phyloP scores from a whole-genome alignment of 495 filamentous ascomycete genomes.

The Mytilinidion resinicola region DNA sequence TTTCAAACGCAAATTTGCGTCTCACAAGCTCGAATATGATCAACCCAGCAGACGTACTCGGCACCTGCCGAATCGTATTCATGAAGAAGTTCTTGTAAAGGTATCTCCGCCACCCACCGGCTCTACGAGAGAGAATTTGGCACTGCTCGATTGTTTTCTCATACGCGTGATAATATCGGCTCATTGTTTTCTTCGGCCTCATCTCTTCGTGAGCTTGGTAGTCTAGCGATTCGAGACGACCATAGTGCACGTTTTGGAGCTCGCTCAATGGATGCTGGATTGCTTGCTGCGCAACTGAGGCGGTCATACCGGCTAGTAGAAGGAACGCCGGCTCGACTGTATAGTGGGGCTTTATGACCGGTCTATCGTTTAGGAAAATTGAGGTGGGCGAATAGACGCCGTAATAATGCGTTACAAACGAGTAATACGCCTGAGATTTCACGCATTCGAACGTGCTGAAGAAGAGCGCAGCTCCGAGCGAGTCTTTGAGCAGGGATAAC shows the following conservation, averaged over 20 bases:
- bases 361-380: conserved; percentile 32
- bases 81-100: conserved; percentile 70
- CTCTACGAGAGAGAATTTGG: conserved; percentile 51
- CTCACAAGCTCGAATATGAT: conserved; percentile 86
- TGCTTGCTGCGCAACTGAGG: conserved; percentile 67
- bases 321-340: conserved; percentile 77
- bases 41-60: conserved; percentile 80
- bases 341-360: conserved; percentile 74
- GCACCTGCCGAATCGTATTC: conserved; percentile 72
- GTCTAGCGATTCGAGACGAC: conserved; percentile 71
- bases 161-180: conserved; percentile 68
- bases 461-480: conserved; percentile 74
- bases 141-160: conserved; percentile 68
- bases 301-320: conserved; percentile 66
- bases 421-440: conserved; percentile 80
- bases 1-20: conserved; percentile 64
- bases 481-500: conserved; percentile 72
- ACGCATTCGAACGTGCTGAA: conserved; percentile 82
- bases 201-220: conserved; percentile 48
- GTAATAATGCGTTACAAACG: conserved; percentile 72
- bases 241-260: conserved; percentile 73
- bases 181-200: conserved; percentile 43
- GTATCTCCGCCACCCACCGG: conserved; percentile 63
- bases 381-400: conserved; percentile 39
- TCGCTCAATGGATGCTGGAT: conserved; percentile 72